Base-by-base conservation (phyloP, 78 protist species). In the Dictyostelium citrinum region DNA sequence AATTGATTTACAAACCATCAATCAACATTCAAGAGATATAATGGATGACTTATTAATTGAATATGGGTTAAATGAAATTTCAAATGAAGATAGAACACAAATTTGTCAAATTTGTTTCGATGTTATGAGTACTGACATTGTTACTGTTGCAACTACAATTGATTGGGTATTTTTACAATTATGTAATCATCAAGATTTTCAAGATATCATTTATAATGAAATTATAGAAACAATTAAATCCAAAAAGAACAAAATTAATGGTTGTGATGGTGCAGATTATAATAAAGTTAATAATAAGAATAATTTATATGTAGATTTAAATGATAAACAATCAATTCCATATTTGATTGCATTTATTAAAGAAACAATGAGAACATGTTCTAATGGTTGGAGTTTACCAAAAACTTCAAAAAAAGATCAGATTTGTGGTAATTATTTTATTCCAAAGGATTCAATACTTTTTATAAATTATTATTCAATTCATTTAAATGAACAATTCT, bases 1-100 rank as follows among this genome's bases (percentile, higher is more conserved):
- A 43, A 31, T 75, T 41, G 81, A 75, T 75, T 29, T 37, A 75
- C 2, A 39, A 39, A 39, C 5, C 10, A 16, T 1, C 9, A 41
- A 31, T 0, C 91, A 39, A 3, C 43, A 39, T 5, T 39, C 91
- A 20, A 70, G 58, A 84, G 91, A 84, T 55, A 6, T 84, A n/a
- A 22, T 84, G 49, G 91, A 84, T 55, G 81, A 74, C 10, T 49
- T 84, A 39, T 22, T 84, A 20, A 51, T 84, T 8, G 83, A 74
- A 35, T 51, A 43, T 68, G 71, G 72, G 1, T 4, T n/a, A 6
- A 35, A 82, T 22, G 20, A 27, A 27, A 33, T 31, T 3, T 20
- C 33, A 9, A 9, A 81, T 10, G 75, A 84, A 24, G 80, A 74
- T 37, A 33, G 12, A 74, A 39, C 2, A 1, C 41, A 22, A n/a